Evolutionary conservation across 2,329 filamentous ascomycete genomes (phyloP).

Genomic region (Penicillium brasilianum): DNA sequence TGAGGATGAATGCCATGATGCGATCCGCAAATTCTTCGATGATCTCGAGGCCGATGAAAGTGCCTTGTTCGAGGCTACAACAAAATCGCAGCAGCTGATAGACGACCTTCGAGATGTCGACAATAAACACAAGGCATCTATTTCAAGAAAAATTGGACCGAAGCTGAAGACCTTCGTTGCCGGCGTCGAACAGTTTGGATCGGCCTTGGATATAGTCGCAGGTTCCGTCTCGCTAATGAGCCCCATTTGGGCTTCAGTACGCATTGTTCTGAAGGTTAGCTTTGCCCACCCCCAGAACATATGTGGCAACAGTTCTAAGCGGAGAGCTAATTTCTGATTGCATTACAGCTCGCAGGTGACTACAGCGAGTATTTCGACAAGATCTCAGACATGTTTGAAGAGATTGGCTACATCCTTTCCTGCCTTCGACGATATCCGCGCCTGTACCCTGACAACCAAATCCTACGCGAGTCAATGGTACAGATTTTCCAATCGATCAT

Average conservation of each 20-base stretch:
- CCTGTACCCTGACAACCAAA: background rate
- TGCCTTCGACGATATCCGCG: background rate
- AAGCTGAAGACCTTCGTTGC: background rate
- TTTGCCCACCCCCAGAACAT: background rate
- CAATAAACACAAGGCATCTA: background rate
- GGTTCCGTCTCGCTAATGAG: conserved; percentile 1
- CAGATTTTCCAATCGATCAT: background rate
- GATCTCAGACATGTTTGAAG: background rate
- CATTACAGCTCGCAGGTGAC: background rate
- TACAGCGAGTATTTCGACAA: conserved; percentile 2
- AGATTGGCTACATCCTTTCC: conserved; percentile 1
- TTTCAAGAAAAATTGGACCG: background rate
- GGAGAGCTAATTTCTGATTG: background rate
- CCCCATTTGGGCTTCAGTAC: background rate
- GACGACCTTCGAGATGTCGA: background rate
- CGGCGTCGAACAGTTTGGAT: background rate
- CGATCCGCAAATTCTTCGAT: conserved; percentile 3
- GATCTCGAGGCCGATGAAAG: background rate
- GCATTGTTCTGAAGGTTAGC: background rate
- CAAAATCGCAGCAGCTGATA: background rate
- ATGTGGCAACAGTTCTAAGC: background rate
- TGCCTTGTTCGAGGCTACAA: conserved; percentile 1
- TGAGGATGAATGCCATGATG: conserved; percentile 3
- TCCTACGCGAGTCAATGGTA: background rate
- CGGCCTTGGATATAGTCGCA: background rate